Percentiles rank a stretch among this genome's conserved stretches.
These are phyloP conservation scores for Talaromyces marneffei DNA, from an alignment of 2,329 filamentous ascomycete genomes.

Conservation along the genomic window DNA sequence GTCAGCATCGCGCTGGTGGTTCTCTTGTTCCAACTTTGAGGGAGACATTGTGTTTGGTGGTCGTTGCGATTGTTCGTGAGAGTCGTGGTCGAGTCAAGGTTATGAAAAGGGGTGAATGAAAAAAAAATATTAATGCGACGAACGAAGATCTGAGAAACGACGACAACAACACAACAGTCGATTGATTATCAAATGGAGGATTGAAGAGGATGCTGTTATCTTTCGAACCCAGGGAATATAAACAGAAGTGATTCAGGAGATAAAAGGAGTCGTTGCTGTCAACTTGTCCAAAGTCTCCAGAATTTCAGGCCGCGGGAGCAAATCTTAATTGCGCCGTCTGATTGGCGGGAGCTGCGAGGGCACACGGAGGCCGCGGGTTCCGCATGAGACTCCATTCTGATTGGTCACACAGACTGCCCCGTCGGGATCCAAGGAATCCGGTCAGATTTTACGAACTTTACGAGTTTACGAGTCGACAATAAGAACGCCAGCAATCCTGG, in stretches of 20 bases:
- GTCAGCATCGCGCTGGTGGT: slow-evolving; percentile 77
- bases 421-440: slow-evolving; percentile 9
- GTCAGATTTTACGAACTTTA: neutral
- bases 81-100: slow-evolving; percentile 11
- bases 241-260: neutral
- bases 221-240: neutral
- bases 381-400: neutral
- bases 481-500: neutral
- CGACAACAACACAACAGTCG: neutral
- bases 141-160: neutral
- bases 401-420: neutral
- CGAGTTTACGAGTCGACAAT: neutral
- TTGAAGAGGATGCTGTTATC: neutral
- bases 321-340: neutral
- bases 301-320: neutral
- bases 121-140: slow-evolving; percentile 13
- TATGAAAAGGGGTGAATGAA: slow-evolving; percentile 12
- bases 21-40: slow-evolving; percentile 66
- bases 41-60: slow-evolving; percentile 44
- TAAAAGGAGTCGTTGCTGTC: neutral
- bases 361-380: slow-evolving; percentile 8
- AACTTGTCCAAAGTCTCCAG: neutral
- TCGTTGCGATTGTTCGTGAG: slow-evolving; percentile 2
- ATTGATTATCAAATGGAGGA: neutral
- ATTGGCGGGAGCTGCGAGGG: neutral